Percentiles rank a stretch among this genome's conserved stretches.
Evolutionary conservation across 148 eudicot genomes (phyloP).

Genomic region (Rheum nobile): DNA sequence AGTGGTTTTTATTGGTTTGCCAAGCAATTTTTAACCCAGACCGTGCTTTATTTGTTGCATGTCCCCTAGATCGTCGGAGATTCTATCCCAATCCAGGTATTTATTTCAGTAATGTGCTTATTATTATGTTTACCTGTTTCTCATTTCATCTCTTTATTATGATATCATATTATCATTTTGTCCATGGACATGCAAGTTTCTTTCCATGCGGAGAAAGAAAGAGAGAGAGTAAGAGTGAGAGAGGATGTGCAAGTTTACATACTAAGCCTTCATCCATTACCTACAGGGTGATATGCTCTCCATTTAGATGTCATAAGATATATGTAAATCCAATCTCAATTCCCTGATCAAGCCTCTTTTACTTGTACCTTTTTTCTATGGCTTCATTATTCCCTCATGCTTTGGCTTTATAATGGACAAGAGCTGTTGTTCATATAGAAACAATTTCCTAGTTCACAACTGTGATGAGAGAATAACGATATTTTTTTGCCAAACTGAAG

Average conservation of each 20-base stretch:
- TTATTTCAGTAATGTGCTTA: background rate
- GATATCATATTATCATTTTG: background rate
- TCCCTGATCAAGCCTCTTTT: background rate
- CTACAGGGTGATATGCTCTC: background rate
- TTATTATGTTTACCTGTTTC: background rate
- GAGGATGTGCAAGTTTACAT: background rate
- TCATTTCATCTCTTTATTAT: background rate
- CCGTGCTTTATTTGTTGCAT: conserved; percentile 72
- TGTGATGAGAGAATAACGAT: background rate
- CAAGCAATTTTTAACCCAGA: conserved; percentile 76
- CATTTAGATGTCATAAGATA: background rate
- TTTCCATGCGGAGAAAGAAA: background rate
- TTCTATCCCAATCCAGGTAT: conserved; percentile 87
- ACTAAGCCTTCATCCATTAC: background rate
- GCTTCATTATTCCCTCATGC: background rate
- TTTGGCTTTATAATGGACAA: background rate
- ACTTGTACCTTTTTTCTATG: background rate
- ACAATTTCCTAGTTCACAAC: background rate
- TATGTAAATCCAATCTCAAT: background rate
- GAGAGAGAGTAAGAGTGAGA: background rate
- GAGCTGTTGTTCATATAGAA: background rate
- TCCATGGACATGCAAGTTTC: background rate
- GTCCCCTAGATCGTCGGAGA: conserved; percentile 81
- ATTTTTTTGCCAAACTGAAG: background rate
- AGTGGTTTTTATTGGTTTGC: conserved; percentile 87